Percentiles rank a stretch among this genome's conserved stretches.
phyloP scores from a whole-genome alignment of 2,329 filamentous ascomycete species.

The Malbranchea zuffiana region DNA sequence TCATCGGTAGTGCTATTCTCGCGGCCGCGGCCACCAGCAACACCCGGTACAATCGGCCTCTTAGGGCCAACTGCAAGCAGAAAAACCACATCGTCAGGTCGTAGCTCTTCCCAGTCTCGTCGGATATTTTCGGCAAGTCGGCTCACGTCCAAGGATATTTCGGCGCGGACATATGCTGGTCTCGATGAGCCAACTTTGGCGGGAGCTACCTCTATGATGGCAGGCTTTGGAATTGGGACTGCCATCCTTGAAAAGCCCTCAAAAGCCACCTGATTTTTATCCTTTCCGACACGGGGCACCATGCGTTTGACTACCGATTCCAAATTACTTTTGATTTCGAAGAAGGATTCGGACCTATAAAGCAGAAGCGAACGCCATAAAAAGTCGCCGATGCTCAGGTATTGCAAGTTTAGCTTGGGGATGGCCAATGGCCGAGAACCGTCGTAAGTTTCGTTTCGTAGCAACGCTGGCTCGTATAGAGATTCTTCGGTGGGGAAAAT shows the following conservation, averaged over 20 bases:
- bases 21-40: constrained; percentile 22
- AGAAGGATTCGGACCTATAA: constrained; percentile 84
- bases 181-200: constrained; percentile 71
- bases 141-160: constrained; percentile 74
- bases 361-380: constrained; percentile 89
- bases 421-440: constrained; percentile 78
- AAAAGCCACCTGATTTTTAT: constrained; percentile 59
- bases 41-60: constrained; percentile 17
- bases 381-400: constrained; percentile 89
- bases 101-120: constrained; percentile 80
- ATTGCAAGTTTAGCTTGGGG: constrained; percentile 91
- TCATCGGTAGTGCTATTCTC: constrained; percentile 30
- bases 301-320: constrained; percentile 71
- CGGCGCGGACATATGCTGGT: constrained; percentile 75
- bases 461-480: constrained; percentile 67
- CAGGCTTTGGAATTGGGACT: constrained; percentile 70
- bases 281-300: constrained; percentile 53
- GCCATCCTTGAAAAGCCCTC: constrained; percentile 87
- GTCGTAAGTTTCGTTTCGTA: constrained; percentile 77
- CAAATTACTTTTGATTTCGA: constrained; percentile 83
- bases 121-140: constrained; percentile 64
- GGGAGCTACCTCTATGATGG: constrained; percentile 75
- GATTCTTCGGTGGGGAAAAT: constrained; percentile 72
- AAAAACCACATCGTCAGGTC: constrained; percentile 81
- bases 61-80: constrained; percentile 63